Evolutionary conservation across 148 eudicot species (phyloP), one percentile per base, ranked within the genome.

Genomic region (Suaeda aralocaspica): DNA sequence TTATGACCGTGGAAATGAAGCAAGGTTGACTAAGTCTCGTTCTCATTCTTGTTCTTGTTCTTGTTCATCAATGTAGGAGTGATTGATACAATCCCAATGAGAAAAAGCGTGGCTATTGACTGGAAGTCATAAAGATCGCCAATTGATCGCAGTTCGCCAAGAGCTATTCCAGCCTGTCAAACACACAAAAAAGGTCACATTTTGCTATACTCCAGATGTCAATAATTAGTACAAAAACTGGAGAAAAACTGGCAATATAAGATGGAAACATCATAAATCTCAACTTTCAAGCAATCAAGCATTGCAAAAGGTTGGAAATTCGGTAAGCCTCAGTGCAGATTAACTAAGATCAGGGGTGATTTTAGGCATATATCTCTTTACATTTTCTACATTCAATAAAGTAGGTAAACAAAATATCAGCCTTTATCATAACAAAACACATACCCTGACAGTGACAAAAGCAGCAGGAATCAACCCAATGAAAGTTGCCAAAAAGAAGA

Each of bases 401-500:
- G n/a, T n/a, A n/a, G n/a, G n/a, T n/a, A n/a, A n/a, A n/a, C n/a
- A n/a, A n/a, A n/a, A n/a, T n/a, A n/a, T n/a, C n/a, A n/a, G n/a
- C n/a, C n/a, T n/a, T n/a, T n/a, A n/a, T n/a, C n/a, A n/a, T n/a
- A n/a, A n/a, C n/a, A n/a, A 69, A 53, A 19, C 7, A 73, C 58
- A 41, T 91, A 94, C 97, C 84, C 87, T 76, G 78, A 91, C 99
- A 62, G 99, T 94, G 70, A 94, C 90, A 69, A 76, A 91, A 70
- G 99, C 86, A 69, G 99, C 97, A 65, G 99, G 99, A 74, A 87
- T 83, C 72, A 94, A 77, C 36, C 99, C 97, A 42, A 94, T 78
- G 67, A 84, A 59, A 24, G 99, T 94, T 42, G 86, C 99, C 57
- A 91, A 74, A 73, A 94, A 89, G 87, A 91, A 94, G 72, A 79